Evolutionary conservation across 2,329 filamentous ascomycete genomes (phyloP).

Genomic region (Ophiosphaerella herpotricha): DNA sequence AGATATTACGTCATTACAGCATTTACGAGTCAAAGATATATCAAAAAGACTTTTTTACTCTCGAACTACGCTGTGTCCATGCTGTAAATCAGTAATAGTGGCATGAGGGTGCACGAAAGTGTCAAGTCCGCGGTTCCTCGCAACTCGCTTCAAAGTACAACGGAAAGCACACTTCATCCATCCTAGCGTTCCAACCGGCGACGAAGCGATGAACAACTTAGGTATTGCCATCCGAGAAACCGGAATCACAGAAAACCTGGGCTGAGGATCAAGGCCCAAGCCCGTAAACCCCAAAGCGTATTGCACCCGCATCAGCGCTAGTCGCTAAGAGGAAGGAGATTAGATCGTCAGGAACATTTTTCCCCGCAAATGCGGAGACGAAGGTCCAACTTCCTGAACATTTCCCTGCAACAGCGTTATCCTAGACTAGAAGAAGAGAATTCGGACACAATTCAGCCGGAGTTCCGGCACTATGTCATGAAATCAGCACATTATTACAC

Average conservation of each 20-base stretch:
- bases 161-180: too few species aligned
- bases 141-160: too few species aligned
- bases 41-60: too few species aligned
- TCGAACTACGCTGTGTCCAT: too few species aligned
- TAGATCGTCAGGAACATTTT: conserved; percentile 6
- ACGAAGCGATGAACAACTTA: too few species aligned
- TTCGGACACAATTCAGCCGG: conserved; percentile 30
- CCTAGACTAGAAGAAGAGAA: conserved; percentile 5
- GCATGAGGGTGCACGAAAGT: too few species aligned
- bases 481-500: conserved; percentile 21
- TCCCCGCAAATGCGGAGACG: conserved; percentile 3
- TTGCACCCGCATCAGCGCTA: not conserved
- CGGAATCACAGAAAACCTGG: not conserved
- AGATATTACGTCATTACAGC: too few species aligned
- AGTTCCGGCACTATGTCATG: conserved; percentile 15
- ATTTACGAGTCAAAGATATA: too few species aligned
- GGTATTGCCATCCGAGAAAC: too few species aligned
- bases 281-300: not conserved
- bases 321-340: not conserved
- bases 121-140: too few species aligned
- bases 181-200: too few species aligned
- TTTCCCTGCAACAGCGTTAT: conserved; percentile 10
- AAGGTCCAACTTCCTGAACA: not conserved
- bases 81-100: too few species aligned
- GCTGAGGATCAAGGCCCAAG: not conserved